Conservation (phyloP, 139 green algal species). For the Closterium sp. region DNA sequence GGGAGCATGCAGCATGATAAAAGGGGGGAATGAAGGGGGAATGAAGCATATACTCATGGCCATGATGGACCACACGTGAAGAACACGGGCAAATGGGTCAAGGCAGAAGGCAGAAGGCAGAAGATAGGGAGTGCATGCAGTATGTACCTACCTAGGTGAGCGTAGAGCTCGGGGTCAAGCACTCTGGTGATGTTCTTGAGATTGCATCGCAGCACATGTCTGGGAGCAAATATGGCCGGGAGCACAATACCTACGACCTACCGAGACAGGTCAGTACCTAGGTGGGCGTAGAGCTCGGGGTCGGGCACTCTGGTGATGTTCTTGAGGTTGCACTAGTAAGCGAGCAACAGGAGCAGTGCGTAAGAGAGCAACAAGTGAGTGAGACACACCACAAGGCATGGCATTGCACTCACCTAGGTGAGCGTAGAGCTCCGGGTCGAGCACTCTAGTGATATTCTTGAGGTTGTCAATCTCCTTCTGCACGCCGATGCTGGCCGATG, state of each 20-base stretch:
- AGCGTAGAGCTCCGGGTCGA: slow-evolving; percentile 7
- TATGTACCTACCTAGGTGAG: slow-evolving; percentile 14
- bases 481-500: slow-evolving; percentile 65
- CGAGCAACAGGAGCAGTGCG: background rate
- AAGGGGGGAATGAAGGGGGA: background rate
- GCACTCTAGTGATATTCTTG: slow-evolving; percentile 53
- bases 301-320: background rate
- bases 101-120: no score
- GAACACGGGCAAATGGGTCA: background rate
- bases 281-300: background rate
- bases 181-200: no score
- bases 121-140: no score
- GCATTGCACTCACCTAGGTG: background rate
- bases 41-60: background rate
- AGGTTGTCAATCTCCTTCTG: slow-evolving; percentile 57
- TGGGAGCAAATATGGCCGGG: background rate
- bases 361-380: background rate
- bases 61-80: background rate
- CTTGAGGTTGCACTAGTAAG: background rate
- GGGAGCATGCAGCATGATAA: no score
- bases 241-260: background rate
- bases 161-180: slow-evolving; percentile 4
- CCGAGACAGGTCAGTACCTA: background rate
- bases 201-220: no score
- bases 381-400: no score